phyloP scores from a whole-genome alignment of 495 filamentous ascomycete genomes.

The Achaetomiella virescens region DNA sequence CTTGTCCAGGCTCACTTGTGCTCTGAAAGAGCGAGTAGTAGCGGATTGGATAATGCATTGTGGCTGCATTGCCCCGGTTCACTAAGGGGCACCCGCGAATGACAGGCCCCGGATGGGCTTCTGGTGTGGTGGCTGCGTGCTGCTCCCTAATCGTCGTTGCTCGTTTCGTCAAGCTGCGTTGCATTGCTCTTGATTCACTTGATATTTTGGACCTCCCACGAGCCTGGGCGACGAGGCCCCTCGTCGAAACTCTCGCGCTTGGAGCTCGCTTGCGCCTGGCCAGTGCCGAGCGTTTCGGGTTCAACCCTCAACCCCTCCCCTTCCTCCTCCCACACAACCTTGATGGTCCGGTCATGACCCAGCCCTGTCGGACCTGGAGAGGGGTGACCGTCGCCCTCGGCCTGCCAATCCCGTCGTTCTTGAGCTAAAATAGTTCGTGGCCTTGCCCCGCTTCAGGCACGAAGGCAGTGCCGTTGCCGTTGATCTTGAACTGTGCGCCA shows the following conservation, averaged over 20 bases:
- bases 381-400: not conserved
- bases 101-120: no score
- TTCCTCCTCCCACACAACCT: not conserved
- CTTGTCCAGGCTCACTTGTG: no score
- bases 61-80: no score
- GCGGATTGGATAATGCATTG: no score
- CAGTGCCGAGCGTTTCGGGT: slow-evolving; percentile 7
- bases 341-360: not conserved
- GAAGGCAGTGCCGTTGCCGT: not conserved
- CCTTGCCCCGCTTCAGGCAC: slow-evolving; percentile 18
- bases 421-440: slow-evolving; percentile 12
- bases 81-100: no score
- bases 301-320: slow-evolving; percentile 3
- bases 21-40: no score
- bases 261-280: not conserved
- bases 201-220: not conserved
- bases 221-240: not conserved
- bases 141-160: not conserved
- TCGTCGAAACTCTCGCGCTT: not conserved
- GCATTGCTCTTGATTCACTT: not conserved
- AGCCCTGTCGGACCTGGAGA: not conserved
- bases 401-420: not conserved
- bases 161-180: slow-evolving; percentile 2
- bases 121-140: no score
- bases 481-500: not conserved